phyloP scores from a whole-genome alignment of 352 stramenopile genomes.

The Elongisporangium anandrum region DNA sequence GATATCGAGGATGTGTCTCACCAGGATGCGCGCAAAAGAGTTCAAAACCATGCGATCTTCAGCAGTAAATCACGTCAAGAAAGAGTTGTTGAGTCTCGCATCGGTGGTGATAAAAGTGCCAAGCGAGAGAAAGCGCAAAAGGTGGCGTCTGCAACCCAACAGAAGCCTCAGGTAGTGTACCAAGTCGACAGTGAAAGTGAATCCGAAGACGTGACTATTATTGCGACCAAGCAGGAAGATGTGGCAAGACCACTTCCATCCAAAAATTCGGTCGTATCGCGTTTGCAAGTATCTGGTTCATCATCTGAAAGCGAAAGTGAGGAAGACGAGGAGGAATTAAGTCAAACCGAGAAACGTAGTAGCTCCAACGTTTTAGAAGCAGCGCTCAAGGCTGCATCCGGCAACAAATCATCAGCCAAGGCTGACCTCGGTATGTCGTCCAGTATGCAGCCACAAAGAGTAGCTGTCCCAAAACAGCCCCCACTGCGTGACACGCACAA shows the following conservation, averaged over 20 bases:
- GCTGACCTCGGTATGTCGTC: constrained; percentile 5
- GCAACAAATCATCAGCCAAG: constrained; percentile 1
- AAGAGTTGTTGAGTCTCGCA: not conserved
- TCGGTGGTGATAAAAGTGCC: not conserved
- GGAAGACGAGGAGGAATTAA: constrained; percentile 16
- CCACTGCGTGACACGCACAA: not conserved
- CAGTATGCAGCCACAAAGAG: not conserved
- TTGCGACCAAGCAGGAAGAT: not conserved
- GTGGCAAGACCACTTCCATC: not conserved
- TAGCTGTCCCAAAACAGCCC: not conserved
- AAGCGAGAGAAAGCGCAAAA: not conserved
- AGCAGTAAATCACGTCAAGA: not conserved
- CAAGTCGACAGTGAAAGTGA: not conserved
- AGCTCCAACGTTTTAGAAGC: constrained; percentile 50
- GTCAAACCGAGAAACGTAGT: not conserved
- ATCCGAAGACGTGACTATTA: not conserved
- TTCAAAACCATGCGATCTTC: not conserved
- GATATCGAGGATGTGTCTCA: constrained; percentile 7
- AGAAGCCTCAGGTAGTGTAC: not conserved
- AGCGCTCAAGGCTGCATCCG: constrained; percentile 35
- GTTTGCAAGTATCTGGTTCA: constrained; percentile 8
- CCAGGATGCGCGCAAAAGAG: constrained; percentile 1
- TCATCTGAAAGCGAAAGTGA: constrained; percentile 33
- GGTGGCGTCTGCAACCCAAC: not conserved
- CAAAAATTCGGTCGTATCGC: constrained; percentile 3